Base-by-base conservation (phyloP, 1,139 yeast genomes). In the Geotrichum australiense region DNA sequence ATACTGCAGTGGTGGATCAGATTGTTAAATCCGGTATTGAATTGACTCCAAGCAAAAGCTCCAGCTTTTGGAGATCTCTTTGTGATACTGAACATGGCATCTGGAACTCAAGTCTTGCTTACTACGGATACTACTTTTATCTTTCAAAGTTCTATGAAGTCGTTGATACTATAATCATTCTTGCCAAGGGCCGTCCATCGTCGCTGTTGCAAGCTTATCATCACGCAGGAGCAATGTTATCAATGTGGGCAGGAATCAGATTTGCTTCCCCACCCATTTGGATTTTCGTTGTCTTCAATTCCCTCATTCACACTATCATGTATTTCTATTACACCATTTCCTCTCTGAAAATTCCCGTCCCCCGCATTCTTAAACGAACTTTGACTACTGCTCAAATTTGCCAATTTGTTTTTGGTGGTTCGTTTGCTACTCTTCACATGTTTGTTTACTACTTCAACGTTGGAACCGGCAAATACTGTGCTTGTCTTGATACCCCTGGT, bases 241-340 rank as follows among this genome's bases (percentile, higher is more conserved):
- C 85, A 52, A 80, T 80, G 89, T 80, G 87, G 87, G 76, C 83
- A 2, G 91, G 89, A 3, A 73, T 79, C 45, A 66, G 89, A 45
- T 81, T 66, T 59, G 74, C 75, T 45, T 74, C 85, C 10, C 85
- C 87, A 8, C 89, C 89, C 30, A 80, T 80, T 56, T 80, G 89
- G 91, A 77, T 80, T 51, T 80, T 80, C 61, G 87, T 80, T 41
- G 85, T 78, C 21, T 81, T 80, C 73, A 81, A 80, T 66, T 79
- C 86, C 11, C 75, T 80, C 57, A 79, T 81, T 57, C 89, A 81
- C 65, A 69, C 84, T 29, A 70, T 80, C 62, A 81, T 81, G 89
- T 81, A 81, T 66, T 71, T 76, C 43, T 81, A 80, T 66, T 80
- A 76, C 64, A 68, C 82, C 2, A 69, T 80, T 53, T 70, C 80